phyloP scores from a whole-genome alignment of 2,329 filamentous ascomycete species.

The Phaeophleospora eucalypticola region DNA sequence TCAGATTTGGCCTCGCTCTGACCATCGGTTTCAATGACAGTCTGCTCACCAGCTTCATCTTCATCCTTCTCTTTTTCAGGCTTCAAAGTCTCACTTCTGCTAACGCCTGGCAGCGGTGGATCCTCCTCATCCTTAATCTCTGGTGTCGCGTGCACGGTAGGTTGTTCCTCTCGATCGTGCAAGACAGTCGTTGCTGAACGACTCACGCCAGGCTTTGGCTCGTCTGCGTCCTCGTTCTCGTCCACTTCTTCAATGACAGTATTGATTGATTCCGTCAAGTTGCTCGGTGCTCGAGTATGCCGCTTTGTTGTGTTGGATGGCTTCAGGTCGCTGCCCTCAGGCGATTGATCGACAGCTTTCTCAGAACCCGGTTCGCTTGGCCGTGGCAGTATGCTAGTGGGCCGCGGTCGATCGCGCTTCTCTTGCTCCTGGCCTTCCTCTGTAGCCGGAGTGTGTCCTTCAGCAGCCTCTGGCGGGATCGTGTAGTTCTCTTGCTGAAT shows the following conservation, averaged over 20 bases:
- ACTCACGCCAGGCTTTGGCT: conserved; percentile 23
- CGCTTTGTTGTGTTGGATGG: conserved; percentile 70
- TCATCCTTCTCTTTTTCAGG: conserved; percentile 5
- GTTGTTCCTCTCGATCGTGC: conserved; percentile 13
- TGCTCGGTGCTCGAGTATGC: conserved; percentile 77
- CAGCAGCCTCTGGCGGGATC: conserved; percentile 73
- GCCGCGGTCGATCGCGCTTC: conserved; percentile 6
- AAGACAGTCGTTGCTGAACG: conserved; percentile 24
- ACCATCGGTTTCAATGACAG: conserved; percentile 18
- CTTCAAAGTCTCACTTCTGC: conserved; percentile 4
- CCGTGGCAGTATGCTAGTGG: conserved; percentile 17
- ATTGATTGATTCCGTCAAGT: conserved; percentile 66
- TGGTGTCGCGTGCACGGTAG: background rate
- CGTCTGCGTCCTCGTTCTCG: conserved; percentile 27
- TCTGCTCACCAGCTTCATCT: conserved; percentile 18
- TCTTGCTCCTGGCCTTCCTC: conserved; percentile 22
- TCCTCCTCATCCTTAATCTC: background rate
- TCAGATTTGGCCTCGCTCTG: conserved; percentile 18
- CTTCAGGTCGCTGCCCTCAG: conserved; percentile 42
- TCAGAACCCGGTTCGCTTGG: conserved; percentile 17
- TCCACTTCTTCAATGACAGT: conserved; percentile 85
- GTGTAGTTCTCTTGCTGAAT: conserved; percentile 95
- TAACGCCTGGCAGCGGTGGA: background rate
- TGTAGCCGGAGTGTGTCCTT: conserved; percentile 7
- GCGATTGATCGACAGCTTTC: conserved; percentile 24